These are phyloP conservation scores for Trifolium dubium DNA, from an alignment of 306 rosid species.

Conservation along the genomic window DNA sequence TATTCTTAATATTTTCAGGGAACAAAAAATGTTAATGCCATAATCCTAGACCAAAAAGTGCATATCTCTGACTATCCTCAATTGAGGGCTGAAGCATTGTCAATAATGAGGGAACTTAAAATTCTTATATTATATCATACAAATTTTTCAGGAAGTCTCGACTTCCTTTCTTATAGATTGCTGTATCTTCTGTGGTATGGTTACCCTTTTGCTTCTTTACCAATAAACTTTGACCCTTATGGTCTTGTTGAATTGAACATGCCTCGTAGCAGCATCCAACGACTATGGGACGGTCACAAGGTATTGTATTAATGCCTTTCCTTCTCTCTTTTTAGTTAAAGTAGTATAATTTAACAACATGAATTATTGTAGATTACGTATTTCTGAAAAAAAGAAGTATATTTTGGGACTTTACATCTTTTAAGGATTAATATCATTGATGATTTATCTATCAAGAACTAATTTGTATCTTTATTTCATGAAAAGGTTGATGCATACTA, in stretches of 20 bases:
- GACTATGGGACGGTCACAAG: conserved; percentile 7
- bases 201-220: conserved; percentile 41
- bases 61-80: background rate
- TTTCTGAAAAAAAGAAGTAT: background rate
- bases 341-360: background rate
- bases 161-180: conserved; percentile 21
- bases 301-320: background rate
- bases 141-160: conserved; percentile 10
- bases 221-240: background rate
- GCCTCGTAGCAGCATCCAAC: conserved; percentile 1
- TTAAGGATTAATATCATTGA: too few relatives aligned
- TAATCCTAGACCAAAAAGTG: background rate
- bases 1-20: conserved; percentile 5
- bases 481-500: too few relatives aligned
- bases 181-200: conserved; percentile 37
- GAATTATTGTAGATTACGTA: too few relatives aligned
- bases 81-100: conserved; percentile 28
- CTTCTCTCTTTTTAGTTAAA: background rate
- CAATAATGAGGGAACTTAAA: conserved; percentile 23
- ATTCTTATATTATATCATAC: conserved; percentile 13
- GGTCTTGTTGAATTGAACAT: conserved; percentile 32
- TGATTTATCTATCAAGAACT: too few relatives aligned
- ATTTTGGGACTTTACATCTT: too few relatives aligned
- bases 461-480: too few relatives aligned
- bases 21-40: background rate